Evolutionary conservation across 2,329 filamentous ascomycete genomes (phyloP).

Genomic region (Alternaria burnsii): DNA sequence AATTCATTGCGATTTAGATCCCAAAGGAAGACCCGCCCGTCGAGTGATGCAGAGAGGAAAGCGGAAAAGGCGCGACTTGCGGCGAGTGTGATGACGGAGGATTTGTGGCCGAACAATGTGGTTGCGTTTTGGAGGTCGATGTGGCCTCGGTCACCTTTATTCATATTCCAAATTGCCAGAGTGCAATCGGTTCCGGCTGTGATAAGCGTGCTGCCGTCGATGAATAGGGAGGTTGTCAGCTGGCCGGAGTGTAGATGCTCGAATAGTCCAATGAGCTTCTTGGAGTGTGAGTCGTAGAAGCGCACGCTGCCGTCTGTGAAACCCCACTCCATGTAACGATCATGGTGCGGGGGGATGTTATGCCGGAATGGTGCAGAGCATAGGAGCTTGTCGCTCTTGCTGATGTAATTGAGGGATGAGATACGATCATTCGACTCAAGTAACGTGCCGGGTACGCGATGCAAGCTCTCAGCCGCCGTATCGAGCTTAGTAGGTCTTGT

Average conservation of each 20-base stretch:
- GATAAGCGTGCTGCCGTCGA: constrained; percentile 88
- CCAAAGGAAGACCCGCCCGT: constrained; percentile 89
- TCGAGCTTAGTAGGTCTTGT: constrained; percentile 77
- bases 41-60: constrained; percentile 81
- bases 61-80: constrained; percentile 89
- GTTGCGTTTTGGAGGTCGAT: constrained; percentile 82
- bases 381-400: constrained; percentile 82
- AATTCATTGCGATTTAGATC: constrained; percentile 91
- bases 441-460: constrained; percentile 79
- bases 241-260: constrained; percentile 95
- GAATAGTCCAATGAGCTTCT: constrained; percentile 84
- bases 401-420: constrained; percentile 77
- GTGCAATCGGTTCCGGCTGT: constrained; percentile 94
- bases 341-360: constrained; percentile 84
- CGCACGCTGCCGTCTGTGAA: constrained; percentile 92
- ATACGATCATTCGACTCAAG: constrained; percentile 81
- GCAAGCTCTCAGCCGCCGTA: constrained; percentile 76
- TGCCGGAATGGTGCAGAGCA: constrained; percentile 85
- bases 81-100: constrained; percentile 80
- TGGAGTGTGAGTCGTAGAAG: constrained; percentile 85
- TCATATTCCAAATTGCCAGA: constrained; percentile 82
- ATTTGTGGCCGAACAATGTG: constrained; percentile 89
- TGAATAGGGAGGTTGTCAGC: constrained; percentile 82
- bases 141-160: constrained; percentile 64
- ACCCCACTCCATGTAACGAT: constrained; percentile 95